Evolutionary conservation across 805 yeast species (phyloP), one percentile per base, ranked within the genome.

Genomic region (Barnettozyma vustinii): DNA sequence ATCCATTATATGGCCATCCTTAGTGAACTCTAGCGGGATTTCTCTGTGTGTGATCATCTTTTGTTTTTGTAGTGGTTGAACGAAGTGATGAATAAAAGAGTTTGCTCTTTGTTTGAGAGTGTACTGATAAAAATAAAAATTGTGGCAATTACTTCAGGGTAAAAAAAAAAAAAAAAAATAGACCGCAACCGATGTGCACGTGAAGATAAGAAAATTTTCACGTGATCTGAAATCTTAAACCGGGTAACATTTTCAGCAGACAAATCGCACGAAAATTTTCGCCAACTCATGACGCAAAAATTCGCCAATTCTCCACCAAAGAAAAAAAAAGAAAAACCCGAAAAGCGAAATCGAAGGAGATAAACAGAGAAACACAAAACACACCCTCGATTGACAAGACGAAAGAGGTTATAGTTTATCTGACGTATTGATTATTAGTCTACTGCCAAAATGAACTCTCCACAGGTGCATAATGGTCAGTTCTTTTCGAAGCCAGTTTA

Each of bases 401-500:
- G 16, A 13, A 9, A 27, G 13, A 3, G 16, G 33, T 5, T 30
- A 9, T 30, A 30, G 33, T 15, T 8, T 23, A 30, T 30, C 16
- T 13, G 33, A 30, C 39, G 16, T 36, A 36, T 18, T 18, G n/a
- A n/a, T n/a, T n/a, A n/a, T n/a, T n/a, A n/a, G n/a, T n/a, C n/a
- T n/a, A n/a, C n/a, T n/a, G n/a, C n/a, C 13, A 13, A 20, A 4
- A 46, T 59, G 42, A 59, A 59, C 30, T 53, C 60, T 6, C 57
- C 60, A 9, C 60, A 53, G 49, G 46, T 51, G 25, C 56, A 51
- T 32, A 48, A 39, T 40, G 47, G 35, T 20, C 54, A 48, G 43
- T 51, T 48, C 37, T 46, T 51, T 25, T 46, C 51, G 19, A 60
- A 58, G 18, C 61, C 51, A 47, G 50, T 50, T 42, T 56, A 55